Evolutionary conservation across 2,329 filamentous ascomycete genomes (phyloP).

Genomic region (Colletotrichum eleusines): DNA sequence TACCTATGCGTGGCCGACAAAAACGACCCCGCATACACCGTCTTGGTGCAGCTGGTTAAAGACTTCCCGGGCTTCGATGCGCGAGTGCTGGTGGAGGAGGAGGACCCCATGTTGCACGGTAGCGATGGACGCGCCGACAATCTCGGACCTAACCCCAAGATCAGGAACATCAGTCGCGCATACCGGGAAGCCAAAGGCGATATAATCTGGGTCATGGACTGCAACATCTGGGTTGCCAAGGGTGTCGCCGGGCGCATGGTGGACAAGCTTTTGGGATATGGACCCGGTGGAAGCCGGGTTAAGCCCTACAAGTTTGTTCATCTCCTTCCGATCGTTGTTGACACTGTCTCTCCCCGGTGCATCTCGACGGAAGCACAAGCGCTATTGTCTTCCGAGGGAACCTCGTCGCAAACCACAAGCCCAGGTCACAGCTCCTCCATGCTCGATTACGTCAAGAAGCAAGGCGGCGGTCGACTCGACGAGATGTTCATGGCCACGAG

Average conservation of each 20-base stretch:
- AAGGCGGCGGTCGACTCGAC: constrained; percentile 85
- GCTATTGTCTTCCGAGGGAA: constrained; percentile 52
- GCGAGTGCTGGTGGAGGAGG: constrained; percentile 81
- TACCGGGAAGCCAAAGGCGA: constrained; percentile 91
- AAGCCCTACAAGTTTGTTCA: constrained; percentile 91
- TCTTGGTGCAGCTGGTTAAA: constrained; percentile 76
- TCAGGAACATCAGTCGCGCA: constrained; percentile 93
- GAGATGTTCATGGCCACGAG: constrained; percentile 95
- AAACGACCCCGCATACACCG: constrained; percentile 80
- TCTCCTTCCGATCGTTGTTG: constrained; percentile 90
- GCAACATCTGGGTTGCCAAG: constrained; percentile 91
- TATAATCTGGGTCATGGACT: constrained; percentile 94
- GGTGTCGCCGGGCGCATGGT: constrained; percentile 90
- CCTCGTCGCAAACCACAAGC: constrained; percentile 44
- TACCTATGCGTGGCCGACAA: constrained; percentile 84
- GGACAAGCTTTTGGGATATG: constrained; percentile 82
- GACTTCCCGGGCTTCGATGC: constrained; percentile 82
- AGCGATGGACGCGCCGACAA: constrained; percentile 62
- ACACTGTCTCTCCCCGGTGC: constrained; percentile 63
- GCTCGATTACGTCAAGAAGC: constrained; percentile 49
- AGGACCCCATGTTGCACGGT: constrained; percentile 78
- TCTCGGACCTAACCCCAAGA: constrained; percentile 97
- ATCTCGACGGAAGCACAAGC: constrained; percentile 47
- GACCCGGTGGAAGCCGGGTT: constrained; percentile 58
- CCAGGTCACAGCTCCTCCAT: constrained; percentile 40